phyloP scores from a whole-genome alignment of 2,329 filamentous ascomycete species.

The Aspergillus udagawae region DNA sequence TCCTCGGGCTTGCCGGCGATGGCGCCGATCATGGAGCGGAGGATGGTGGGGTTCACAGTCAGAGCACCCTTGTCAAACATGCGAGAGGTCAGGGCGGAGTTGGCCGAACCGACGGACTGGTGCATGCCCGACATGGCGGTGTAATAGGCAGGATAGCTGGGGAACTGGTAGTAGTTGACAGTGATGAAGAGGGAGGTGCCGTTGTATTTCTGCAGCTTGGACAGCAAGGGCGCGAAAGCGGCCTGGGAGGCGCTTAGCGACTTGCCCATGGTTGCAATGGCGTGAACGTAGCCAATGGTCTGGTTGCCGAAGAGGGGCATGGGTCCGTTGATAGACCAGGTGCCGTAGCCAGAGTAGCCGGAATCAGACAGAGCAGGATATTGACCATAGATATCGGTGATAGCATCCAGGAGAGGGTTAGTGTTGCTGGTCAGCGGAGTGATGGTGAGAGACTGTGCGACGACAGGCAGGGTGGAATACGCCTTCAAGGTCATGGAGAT shows the following conservation, averaged over 20 bases:
- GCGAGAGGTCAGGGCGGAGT: conserved; percentile 19
- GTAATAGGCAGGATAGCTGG: conserved; percentile 26
- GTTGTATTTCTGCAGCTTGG: conserved; percentile 3
- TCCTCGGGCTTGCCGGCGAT: conserved; percentile 12
- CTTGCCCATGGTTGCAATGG: conserved; percentile 10
- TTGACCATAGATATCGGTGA: neutral
- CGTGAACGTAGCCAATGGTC: conserved; percentile 11
- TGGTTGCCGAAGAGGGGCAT: neutral
- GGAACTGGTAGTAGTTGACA: conserved; percentile 22
- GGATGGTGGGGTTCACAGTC: neutral
- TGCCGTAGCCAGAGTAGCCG: conserved; percentile 6
- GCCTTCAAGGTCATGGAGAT: conserved; percentile 15
- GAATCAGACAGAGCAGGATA: conserved; percentile 5
- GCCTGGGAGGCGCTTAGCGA: conserved; percentile 5
- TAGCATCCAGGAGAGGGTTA: neutral
- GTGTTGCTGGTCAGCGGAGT: conserved; percentile 5
- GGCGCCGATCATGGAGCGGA: conserved; percentile 5
- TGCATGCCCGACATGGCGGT: conserved; percentile 22
- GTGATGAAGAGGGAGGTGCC: conserved; percentile 5
- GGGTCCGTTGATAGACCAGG: conserved; percentile 5
- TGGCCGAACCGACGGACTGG: conserved; percentile 16
- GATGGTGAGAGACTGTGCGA: conserved; percentile 9
- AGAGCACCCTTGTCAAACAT: conserved; percentile 18
- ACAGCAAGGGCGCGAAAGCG: conserved; percentile 4
- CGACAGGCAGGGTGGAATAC: conserved; percentile 9